A percentile compares a stretch with the other conserved stretches of the same genome.
These are phyloP conservation scores for Colletotrichum coccodes DNA, from an alignment of 2,329 filamentous ascomycete genomes.

Conservation along the genomic window DNA sequence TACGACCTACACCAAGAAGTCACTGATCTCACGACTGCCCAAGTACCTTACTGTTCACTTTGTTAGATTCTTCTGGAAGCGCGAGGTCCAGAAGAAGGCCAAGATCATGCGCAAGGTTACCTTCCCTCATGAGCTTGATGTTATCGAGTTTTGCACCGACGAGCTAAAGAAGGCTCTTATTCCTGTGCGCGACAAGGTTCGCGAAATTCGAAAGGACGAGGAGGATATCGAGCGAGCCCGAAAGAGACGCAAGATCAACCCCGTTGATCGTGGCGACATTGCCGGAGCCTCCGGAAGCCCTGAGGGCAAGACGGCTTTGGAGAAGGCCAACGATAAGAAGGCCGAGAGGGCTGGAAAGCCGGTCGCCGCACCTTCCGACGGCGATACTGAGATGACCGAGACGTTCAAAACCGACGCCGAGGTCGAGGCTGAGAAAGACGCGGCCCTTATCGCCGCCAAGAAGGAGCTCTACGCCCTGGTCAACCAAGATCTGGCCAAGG, in stretches of 20 bases:
- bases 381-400: constrained; percentile 77
- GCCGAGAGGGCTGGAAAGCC: constrained; percentile 47
- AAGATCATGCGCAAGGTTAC: constrained; percentile 99
- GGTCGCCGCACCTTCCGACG: constrained; percentile 58
- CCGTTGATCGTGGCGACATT: constrained; percentile 57
- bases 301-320: constrained; percentile 60
- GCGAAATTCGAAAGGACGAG: constrained; percentile 94
- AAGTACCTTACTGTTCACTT: constrained; percentile 98
- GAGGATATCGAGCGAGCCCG: constrained; percentile 90
- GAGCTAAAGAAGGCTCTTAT: constrained; percentile 84
- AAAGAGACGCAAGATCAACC: constrained; percentile 84
- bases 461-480: constrained; percentile 87
- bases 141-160: constrained; percentile 95
- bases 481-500: constrained; percentile 76
- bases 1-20: constrained; percentile 88
- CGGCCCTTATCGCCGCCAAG: constrained; percentile 81
- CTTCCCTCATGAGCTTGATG: constrained; percentile 92
- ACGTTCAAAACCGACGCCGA: constrained; percentile 94
- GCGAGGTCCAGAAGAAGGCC: constrained; percentile 95
- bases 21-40: constrained; percentile 88
- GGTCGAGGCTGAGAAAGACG: constrained; percentile 85
- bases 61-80: constrained; percentile 98
- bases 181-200: constrained; percentile 95
- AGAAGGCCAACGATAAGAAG: constrained; percentile 53
- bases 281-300: constrained; percentile 55